A percentile compares a stretch with the other conserved stretches of the same genome.
phyloP scores from a whole-genome alignment of 768 basidiomycete genomes.

The Lyophyllum decastes region DNA sequence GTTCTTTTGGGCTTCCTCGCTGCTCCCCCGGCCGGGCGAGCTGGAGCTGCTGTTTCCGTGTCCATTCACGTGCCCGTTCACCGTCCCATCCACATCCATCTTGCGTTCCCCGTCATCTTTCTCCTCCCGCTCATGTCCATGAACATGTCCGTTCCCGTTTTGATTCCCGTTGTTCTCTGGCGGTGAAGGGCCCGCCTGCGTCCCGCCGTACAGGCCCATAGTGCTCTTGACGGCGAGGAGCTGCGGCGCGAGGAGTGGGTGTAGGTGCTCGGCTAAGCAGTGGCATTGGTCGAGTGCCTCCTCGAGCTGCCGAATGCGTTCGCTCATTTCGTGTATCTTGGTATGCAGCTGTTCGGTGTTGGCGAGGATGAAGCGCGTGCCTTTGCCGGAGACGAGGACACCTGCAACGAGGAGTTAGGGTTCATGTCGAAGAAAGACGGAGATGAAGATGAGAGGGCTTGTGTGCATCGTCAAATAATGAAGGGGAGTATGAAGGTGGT shows the following conservation, averaged over 20 bases:
- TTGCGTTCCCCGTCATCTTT: slow-evolving; percentile 9
- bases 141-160: neutral
- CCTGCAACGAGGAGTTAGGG: slow-evolving; percentile 33
- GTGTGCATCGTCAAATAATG: neutral
- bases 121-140: slow-evolving; percentile 7
- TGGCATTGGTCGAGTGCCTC: slow-evolving; percentile 40
- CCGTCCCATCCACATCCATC: slow-evolving; percentile 19
- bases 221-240: slow-evolving; percentile 59
- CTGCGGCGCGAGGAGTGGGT: slow-evolving; percentile 52
- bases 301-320: slow-evolving; percentile 62
- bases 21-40: neutral
- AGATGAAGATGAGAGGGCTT: neutral
- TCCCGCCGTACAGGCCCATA: slow-evolving; percentile 46
- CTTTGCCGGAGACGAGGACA: slow-evolving; percentile 66
- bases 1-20: neutral
- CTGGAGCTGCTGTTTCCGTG: neutral
- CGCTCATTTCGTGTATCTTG: slow-evolving; percentile 69
- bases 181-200: slow-evolving; percentile 23
- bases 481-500: neutral
- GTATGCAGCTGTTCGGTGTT: slow-evolving; percentile 66
- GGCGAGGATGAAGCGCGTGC: slow-evolving; percentile 67
- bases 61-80: neutral
- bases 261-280: slow-evolving; percentile 25
- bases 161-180: neutral
- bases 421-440: neutral